phyloP scores from a whole-genome alignment of 176 grass and related monocot genomes.

The Oryza coarctata region DNA sequence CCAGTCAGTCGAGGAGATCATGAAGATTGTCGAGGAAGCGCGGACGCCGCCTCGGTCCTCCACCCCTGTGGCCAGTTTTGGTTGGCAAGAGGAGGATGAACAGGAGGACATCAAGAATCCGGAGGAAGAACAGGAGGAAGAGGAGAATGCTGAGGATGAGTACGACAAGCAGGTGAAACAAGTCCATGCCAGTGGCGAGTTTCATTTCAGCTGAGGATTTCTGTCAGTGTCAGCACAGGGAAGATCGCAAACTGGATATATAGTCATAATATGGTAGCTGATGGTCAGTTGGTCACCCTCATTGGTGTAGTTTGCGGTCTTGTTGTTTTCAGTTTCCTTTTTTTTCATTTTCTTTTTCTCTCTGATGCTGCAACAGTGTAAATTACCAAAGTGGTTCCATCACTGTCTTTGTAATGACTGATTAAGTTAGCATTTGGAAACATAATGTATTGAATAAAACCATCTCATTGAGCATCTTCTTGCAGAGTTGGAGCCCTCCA shows the following conservation, averaged over 20 bases:
- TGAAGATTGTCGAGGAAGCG: slow-evolving; percentile 73
- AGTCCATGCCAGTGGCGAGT: slow-evolving; percentile 70
- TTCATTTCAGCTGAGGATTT: slow-evolving; percentile 43
- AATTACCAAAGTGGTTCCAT: slow-evolving; percentile 47
- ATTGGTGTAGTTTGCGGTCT: slow-evolving; percentile 25
- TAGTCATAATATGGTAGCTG: slow-evolving; percentile 18
- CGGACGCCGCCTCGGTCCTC: slow-evolving; percentile 47
- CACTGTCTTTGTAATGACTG: slow-evolving; percentile 38
- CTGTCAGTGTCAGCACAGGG: neutral
- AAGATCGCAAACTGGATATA: slow-evolving; percentile 22
- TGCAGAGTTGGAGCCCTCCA: neutral
- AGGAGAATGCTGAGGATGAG: slow-evolving; percentile 71
- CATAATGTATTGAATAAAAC: slow-evolving; percentile 63
- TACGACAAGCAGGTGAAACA: slow-evolving; percentile 73
- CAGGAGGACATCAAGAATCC: slow-evolving; percentile 56
- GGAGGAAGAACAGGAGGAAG: slow-evolving; percentile 46
- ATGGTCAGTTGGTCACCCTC: slow-evolving; percentile 25
- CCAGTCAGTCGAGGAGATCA: slow-evolving; percentile 80
- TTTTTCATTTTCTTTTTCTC: slow-evolving; percentile 30
- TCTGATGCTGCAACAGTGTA: slow-evolving; percentile 50
- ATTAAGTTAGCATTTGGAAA: slow-evolving; percentile 41
- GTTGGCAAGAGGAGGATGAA: slow-evolving; percentile 70
- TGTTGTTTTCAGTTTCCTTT: slow-evolving; percentile 32
- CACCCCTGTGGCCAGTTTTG: slow-evolving; percentile 48
- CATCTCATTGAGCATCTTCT: slow-evolving; percentile 34